Percentiles rank a stretch among this genome's conserved stretches.
phyloP scores from a whole-genome alignment of 352 stramenopile species.

The Phytophthora fragariaefolia region DNA sequence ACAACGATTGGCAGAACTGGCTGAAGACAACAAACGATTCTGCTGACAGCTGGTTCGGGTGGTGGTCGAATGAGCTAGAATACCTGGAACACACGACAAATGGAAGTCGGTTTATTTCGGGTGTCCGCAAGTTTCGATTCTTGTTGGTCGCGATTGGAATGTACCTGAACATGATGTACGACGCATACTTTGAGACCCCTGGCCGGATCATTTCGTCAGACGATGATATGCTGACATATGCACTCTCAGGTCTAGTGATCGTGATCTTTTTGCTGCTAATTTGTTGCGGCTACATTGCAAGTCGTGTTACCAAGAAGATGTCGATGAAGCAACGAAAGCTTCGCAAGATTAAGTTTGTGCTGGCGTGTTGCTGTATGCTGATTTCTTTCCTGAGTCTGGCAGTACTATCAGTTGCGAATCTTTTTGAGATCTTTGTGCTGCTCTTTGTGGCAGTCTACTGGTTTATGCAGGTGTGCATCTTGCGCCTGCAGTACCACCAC shows the following conservation, averaged over 20 bases:
- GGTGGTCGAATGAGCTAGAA: slow-evolving; percentile 85
- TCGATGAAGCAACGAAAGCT: slow-evolving; percentile 91
- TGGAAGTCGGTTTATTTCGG: slow-evolving; percentile 65
- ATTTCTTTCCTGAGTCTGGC: slow-evolving; percentile 75
- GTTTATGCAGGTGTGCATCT: slow-evolving; percentile 86
- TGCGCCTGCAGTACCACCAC: slow-evolving; percentile 85
- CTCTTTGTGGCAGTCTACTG: slow-evolving; percentile 82
- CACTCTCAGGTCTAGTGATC: slow-evolving; percentile 66
- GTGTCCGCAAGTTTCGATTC: slow-evolving; percentile 87
- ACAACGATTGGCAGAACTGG: slow-evolving; percentile 95
- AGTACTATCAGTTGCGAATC: slow-evolving; percentile 70
- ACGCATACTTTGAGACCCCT: slow-evolving; percentile 75
- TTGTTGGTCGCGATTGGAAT: slow-evolving; percentile 72
- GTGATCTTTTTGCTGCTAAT: slow-evolving; percentile 78
- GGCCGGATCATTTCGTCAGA: slow-evolving; percentile 60
- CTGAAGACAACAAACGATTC: slow-evolving; percentile 90
- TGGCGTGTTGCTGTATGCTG: slow-evolving; percentile 74
- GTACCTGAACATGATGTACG: slow-evolving; percentile 85
- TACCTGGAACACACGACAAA: slow-evolving; percentile 84
- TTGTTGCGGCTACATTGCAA: slow-evolving; percentile 86
- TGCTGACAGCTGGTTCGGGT: slow-evolving; percentile 87
- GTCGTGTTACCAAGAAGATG: slow-evolving; percentile 90
- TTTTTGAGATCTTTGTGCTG: slow-evolving; percentile 78
- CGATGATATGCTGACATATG: slow-evolving; percentile 68
- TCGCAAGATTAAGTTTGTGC: slow-evolving; percentile 89